These are phyloP conservation scores for Kurtzmaniella fragi DNA, from an alignment of 805 yeast genomes.

Conservation along the genomic window DNA sequence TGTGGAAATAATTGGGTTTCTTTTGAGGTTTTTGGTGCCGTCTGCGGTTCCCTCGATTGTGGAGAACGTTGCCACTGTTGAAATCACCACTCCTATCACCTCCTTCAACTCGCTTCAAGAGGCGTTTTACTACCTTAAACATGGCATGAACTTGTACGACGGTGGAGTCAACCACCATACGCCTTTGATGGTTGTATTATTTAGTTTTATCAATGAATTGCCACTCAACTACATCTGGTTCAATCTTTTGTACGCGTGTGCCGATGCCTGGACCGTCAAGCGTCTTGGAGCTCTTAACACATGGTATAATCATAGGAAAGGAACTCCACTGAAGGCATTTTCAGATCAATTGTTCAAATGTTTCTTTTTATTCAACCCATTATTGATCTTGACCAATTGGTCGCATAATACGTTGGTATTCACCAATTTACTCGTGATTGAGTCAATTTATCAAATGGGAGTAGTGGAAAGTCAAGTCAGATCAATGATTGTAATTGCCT, in stretches of 20 bases:
- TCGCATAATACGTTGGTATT: conserved; percentile 65
- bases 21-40: conserved; percentile 31
- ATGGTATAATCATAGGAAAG: conserved; percentile 24
- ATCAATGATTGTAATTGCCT: conserved; percentile 50
- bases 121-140: conserved; percentile 49
- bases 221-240: conserved; percentile 17
- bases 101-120: conserved; percentile 50
- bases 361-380: conserved; percentile 75
- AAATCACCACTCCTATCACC: conserved; percentile 68
- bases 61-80: conserved; percentile 34
- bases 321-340: conserved; percentile 12
- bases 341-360: conserved; percentile 49
- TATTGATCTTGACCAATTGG: conserved; percentile 61
- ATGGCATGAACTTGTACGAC: conserved; percentile 61
- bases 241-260: conserved; percentile 46
- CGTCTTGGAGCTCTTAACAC: conserved; percentile 47
- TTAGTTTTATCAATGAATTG: conserved; percentile 33
- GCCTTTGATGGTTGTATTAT: conserved; percentile 58
- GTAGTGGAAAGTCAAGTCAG: conserved; percentile 32
- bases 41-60: conserved; percentile 26
- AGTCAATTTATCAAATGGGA: conserved; percentile 41
- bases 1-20: conserved; percentile 23
- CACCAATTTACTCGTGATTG: conserved; percentile 52
- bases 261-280: conserved; percentile 57
- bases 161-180: conserved; percentile 89